Evolutionary conservation across 495 filamentous ascomycete species (phyloP).

Genomic region (Penicillium lividum): DNA sequence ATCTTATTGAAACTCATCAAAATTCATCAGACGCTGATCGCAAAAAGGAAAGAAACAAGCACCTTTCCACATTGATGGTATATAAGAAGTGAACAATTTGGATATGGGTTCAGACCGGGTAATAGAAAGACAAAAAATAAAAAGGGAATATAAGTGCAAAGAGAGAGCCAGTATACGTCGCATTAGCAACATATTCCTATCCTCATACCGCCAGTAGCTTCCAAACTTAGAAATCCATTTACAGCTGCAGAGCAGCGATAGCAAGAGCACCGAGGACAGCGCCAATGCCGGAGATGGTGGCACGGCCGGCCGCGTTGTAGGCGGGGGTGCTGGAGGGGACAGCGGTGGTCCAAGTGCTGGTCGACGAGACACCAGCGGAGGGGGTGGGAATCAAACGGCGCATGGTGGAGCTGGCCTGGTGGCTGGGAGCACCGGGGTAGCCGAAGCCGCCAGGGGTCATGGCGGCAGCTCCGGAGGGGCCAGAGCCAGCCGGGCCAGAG

Average conservation of each 20-base stretch:
- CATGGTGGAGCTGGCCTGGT: constrained; percentile 12
- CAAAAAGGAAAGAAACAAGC: no score
- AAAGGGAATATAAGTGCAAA: neutral
- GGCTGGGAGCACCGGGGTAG: constrained; percentile 4
- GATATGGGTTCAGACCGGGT: neutral
- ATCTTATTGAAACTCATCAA: no score
- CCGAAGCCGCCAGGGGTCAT: neutral
- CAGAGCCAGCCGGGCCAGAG: neutral
- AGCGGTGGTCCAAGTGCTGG: neutral
- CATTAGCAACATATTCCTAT: neutral
- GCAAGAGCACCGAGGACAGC: constrained; percentile 26
- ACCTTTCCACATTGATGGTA: neutral
- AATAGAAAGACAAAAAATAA: neutral
- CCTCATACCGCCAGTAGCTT: neutral
- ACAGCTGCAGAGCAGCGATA: constrained; percentile 28
- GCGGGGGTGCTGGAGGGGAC: constrained; percentile 15
- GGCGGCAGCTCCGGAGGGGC: constrained; percentile 3
- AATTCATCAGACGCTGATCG: no score
- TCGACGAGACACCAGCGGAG: constrained; percentile 12
- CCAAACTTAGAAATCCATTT: constrained; percentile 9
- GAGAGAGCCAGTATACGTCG: neutral
- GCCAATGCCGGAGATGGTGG: constrained; percentile 29
- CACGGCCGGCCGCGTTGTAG: constrained; percentile 32
- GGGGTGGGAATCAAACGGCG: constrained; percentile 14
- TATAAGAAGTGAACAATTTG: neutral